Percentiles rank a stretch among this genome's conserved stretches.
These are phyloP conservation scores for Leccinellum luteum DNA, from an alignment of 768 basidiomycete genomes.

Conservation along the genomic window DNA sequence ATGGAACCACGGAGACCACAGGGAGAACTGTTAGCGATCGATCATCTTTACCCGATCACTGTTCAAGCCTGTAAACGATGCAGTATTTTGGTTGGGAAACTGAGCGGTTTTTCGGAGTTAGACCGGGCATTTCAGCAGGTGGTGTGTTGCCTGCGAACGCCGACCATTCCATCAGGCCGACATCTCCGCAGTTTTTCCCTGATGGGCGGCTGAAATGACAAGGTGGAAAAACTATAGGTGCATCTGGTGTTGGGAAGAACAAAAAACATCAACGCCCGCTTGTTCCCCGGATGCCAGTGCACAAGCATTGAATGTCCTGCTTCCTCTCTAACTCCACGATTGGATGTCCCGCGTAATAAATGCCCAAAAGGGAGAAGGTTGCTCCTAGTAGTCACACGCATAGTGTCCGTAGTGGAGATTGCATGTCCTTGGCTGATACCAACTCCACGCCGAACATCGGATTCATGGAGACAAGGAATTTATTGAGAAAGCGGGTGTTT, in stretches of 20 bases:
- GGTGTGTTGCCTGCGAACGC: background rate
- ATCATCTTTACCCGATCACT: slow-evolving; percentile 1
- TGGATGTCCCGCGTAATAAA: background rate
- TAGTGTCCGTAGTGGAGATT: background rate
- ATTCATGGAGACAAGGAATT: background rate
- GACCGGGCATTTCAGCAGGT: slow-evolving; percentile 11
- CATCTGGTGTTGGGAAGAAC: background rate
- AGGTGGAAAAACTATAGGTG: background rate
- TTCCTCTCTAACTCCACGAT: slow-evolving; percentile 22
- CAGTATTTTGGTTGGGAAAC: background rate
- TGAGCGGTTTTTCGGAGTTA: slow-evolving; percentile 15
- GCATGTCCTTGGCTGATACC: background rate
- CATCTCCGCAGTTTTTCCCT: background rate
- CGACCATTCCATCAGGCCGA: background rate
- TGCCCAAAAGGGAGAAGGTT: background rate
- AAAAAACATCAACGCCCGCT: background rate
- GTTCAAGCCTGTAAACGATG: background rate
- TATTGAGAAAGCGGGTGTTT: background rate
- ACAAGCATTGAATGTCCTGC: background rate
- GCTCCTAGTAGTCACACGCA: background rate
- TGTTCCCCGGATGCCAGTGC: background rate
- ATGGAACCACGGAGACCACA: slow-evolving; percentile 17
- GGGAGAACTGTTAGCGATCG: background rate
- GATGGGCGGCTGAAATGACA: background rate
- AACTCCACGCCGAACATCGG: background rate